These are phyloP conservation scores for Nemania serpens DNA, from an alignment of 2,329 filamentous ascomycete genomes.

Conservation along the genomic window DNA sequence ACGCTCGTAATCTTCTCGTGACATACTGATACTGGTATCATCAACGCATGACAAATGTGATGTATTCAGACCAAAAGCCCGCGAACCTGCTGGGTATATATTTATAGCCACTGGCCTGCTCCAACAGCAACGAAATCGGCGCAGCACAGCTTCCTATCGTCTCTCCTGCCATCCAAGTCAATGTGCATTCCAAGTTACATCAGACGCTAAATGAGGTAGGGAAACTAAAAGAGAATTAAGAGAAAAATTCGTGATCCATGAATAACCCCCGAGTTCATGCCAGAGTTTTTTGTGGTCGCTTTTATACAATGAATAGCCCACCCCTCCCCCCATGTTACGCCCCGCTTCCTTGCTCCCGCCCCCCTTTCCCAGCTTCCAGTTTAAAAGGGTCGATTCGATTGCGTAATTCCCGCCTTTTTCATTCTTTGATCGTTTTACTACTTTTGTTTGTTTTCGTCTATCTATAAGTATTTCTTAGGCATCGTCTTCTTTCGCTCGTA, in stretches of 20 bases:
- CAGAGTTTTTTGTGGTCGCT: conserved; percentile 10
- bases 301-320: conserved; percentile 23
- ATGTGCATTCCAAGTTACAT: neutral
- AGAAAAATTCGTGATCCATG: conserved; percentile 11
- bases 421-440: neutral
- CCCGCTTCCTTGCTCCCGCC: neutral
- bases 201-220: neutral
- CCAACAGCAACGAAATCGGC: neutral
- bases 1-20: too few species aligned
- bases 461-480: conserved; percentile 89
- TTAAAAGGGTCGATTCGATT: too few species aligned
- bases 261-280: conserved; percentile 11
- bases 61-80: neutral
- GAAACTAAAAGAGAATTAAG: neutral
- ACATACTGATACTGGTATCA: neutral
- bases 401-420: too few species aligned
- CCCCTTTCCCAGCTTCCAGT: too few species aligned
- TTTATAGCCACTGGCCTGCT: neutral
- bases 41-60: neutral
- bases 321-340: conserved; percentile 3
- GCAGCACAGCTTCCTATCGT: neutral
- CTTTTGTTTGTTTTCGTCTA: neutral
- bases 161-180: neutral
- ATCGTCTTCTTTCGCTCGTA: conserved; percentile 81
- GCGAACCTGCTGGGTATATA: conserved; percentile 6